Conservation (phyloP, 148 eudicot genomes). For the Diospyros kaki region DNA sequence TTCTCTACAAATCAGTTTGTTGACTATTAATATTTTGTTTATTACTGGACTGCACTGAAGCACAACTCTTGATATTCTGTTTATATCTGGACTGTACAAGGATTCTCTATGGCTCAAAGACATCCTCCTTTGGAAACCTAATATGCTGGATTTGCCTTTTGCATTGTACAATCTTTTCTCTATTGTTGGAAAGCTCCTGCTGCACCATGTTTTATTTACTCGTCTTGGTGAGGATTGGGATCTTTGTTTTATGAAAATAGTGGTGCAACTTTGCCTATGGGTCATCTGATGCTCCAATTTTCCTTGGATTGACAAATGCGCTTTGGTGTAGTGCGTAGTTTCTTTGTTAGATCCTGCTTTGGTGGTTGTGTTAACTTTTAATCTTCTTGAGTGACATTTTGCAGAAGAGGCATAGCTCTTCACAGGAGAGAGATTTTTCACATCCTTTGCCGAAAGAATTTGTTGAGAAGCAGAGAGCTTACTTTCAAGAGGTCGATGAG, state of each 20-base stretch:
- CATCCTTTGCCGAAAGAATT: slow-evolving; percentile 32
- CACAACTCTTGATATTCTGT: not conserved
- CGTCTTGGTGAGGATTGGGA: not conserved
- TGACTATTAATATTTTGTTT: not conserved
- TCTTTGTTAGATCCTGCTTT: not conserved
- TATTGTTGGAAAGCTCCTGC: not conserved
- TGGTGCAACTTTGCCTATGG: not conserved
- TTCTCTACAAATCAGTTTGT: not conserved
- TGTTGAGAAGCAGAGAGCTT: slow-evolving; percentile 35
- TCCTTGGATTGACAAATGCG: not conserved
- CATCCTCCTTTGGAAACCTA: not conserved
- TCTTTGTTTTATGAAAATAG: not conserved
- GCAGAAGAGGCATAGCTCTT: slow-evolving; percentile 27
- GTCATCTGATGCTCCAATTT: not conserved
- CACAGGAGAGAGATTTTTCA: slow-evolving; percentile 8
- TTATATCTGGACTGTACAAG: not conserved
- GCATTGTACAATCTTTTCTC: not conserved
- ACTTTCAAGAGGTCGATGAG: slow-evolving; percentile 44
- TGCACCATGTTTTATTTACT: not conserved
- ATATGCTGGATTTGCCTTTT: not conserved
- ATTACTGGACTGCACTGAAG: not conserved
- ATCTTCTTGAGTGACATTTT: not conserved
- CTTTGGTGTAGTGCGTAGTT: not conserved
- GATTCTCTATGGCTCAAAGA: not conserved
- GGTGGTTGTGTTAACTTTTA: not conserved